phyloP scores from a whole-genome alignment of 192 early-diverging fungal genomes.

The Backusella liffmaniae region DNA sequence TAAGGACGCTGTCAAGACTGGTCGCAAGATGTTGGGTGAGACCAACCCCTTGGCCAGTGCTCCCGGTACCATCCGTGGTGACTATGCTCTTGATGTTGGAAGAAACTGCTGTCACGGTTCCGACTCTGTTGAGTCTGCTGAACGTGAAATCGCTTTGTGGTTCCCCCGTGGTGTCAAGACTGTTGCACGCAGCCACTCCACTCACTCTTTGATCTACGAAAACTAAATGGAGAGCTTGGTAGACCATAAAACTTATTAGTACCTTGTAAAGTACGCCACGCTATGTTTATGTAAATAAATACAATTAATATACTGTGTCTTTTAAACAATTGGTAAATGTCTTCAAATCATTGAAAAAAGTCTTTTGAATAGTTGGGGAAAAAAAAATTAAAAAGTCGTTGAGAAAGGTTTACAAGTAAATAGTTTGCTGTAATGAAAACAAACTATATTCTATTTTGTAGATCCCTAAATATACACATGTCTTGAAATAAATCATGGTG shows the following conservation, averaged over 20 bases:
- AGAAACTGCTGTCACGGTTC: slow-evolving; percentile 93
- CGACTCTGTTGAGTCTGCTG: slow-evolving; percentile 83
- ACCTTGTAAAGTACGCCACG: no score
- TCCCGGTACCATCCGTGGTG: slow-evolving; percentile 95
- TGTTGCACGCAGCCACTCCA: slow-evolving; percentile 16
- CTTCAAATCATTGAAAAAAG: no score
- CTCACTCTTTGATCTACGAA: slow-evolving; percentile 37
- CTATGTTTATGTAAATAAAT: no score
- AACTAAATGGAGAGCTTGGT: slow-evolving; percentile 8
- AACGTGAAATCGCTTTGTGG: slow-evolving; percentile 79
- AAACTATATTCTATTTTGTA: no score
- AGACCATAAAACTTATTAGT: neutral
- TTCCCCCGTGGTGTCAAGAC: slow-evolving; percentile 34
- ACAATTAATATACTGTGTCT: no score
- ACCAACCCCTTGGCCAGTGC: slow-evolving; percentile 89
- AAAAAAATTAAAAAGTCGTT: no score
- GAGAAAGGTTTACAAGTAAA: no score
- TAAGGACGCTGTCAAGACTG: slow-evolving; percentile 87
- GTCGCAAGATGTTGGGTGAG: slow-evolving; percentile 83
- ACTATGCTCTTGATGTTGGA: slow-evolving; percentile 85
- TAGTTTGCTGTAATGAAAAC: no score
- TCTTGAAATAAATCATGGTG: no score
- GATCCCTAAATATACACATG: no score
- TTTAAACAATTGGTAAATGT: no score
- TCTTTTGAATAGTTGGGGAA: no score